Base-by-base conservation (phyloP, 768 basidiomycete genomes). In the Suillus placidus region DNA sequence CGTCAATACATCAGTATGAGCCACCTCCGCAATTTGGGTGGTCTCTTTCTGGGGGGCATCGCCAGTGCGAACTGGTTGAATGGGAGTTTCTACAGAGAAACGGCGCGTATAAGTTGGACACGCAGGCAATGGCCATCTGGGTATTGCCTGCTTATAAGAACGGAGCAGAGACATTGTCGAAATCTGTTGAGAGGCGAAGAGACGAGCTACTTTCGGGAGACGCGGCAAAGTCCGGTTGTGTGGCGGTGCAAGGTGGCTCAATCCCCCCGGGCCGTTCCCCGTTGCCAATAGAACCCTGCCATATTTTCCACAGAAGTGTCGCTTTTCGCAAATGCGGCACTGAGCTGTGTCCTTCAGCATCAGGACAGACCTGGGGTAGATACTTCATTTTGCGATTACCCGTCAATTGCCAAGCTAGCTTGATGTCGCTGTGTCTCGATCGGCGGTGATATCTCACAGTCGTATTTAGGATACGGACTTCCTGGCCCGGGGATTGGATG, bases 1-100 rank as follows among this genome's bases (percentile, higher is more conserved):
- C 54, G 89, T 86, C 70, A 92, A 76, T 64, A 93, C 82, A 74
- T 90, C 90, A 38, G 74, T 68, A 57, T 84, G 84, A 64, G 82
- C 78, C 37, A 84, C 81, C 62, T 81, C 82, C 52, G 78, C 79
- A 64, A 80, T 81, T 66, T 81, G 75, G 64, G 66, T 79, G 65
- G 62, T 78, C 66, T 66, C 76, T 60, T 74, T 66, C 64, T 72
- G 45, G 38, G 65, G 13, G 40, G 67, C 20, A 61, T 69, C 67
- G 64, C 72, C 61, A 55, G 77, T 66, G 68, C 77, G 66, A 68
- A 66, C 34, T 63, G 58, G 62, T 58, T 71, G 64, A 38, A 58
- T 34, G 38, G 70, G 63, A 26, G 63, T 47, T 34, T 72, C 67
- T 0, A 72, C 72, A 9, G 71, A 51, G 40, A 77, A 66, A 26